Conservation (phyloP, 176 grass and related monocot species). For the Dendrocalamus sinicus region DNA sequence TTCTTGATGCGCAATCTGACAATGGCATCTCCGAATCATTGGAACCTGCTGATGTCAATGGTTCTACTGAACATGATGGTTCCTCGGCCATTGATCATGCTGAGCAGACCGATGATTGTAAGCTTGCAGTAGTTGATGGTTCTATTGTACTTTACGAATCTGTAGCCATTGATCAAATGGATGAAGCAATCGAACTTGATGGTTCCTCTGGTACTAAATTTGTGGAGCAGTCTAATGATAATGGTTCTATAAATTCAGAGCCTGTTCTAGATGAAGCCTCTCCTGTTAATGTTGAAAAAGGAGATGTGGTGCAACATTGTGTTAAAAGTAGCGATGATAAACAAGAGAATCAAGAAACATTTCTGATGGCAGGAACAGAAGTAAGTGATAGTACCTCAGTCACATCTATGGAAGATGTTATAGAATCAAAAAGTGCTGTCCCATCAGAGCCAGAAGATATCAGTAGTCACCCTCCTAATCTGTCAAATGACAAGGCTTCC, state of each 20-base stretch:
- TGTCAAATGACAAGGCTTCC: constrained; percentile 46
- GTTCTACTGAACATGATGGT: constrained; percentile 16
- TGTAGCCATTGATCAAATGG: neutral
- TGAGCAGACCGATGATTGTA: constrained; percentile 29
- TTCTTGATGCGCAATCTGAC: neutral
- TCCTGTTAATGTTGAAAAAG: neutral
- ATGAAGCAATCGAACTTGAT: neutral
- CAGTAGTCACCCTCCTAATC: constrained; percentile 23
- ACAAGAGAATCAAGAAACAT: constrained; percentile 40
- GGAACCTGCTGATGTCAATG: constrained; percentile 37
- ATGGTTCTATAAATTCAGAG: constrained; percentile 40
- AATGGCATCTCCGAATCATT: constrained; percentile 23
- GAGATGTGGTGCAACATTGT: neutral
- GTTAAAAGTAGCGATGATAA: constrained; percentile 37
- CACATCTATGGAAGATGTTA: constrained; percentile 43
- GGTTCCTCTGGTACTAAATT: neutral
- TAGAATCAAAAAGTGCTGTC: constrained; percentile 36
- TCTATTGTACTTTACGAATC: neutral
- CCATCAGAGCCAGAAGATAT: constrained; percentile 40
- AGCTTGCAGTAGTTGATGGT: neutral
- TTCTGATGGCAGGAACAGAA: constrained; percentile 29
- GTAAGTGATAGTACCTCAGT: constrained; percentile 46
- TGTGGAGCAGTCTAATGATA: constrained; percentile 20
- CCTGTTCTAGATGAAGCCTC: neutral
- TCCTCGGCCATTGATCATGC: neutral